These are phyloP conservation scores for Dictyostelium brefeldianum DNA, from an alignment of 78 protist species.

Conservation along the genomic window DNA sequence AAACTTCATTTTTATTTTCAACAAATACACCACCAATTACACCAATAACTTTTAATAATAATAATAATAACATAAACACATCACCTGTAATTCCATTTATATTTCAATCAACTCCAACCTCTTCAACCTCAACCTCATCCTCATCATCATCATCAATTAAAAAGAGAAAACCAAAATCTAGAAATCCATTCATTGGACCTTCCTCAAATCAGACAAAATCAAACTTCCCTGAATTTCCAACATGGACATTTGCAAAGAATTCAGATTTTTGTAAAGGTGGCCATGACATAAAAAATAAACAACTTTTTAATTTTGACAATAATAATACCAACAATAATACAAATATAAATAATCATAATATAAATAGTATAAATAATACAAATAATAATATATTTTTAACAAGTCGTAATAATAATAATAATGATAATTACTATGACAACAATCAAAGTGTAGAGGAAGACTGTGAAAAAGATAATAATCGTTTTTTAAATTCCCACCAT, in stretches of 20 bases:
- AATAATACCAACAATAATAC: neutral
- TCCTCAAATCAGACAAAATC: neutral
- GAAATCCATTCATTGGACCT: conserved; percentile 37
- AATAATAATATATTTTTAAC: neutral
- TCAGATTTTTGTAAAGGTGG: neutral
- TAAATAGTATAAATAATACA: neutral
- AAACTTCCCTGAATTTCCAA: conserved; percentile 25
- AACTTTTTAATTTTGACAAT: neutral
- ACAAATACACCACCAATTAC: neutral
- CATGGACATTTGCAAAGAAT: neutral
- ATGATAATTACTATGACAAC: neutral
- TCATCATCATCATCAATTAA: neutral
- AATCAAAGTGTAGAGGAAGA: neutral
- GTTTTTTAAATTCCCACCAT: neutral
- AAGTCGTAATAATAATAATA: neutral
- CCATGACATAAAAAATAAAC: neutral
- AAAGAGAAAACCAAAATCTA: neutral
- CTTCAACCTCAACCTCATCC: neutral
- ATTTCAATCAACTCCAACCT: neutral
- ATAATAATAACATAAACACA: no score
- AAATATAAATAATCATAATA: neutral
- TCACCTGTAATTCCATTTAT: neutral
- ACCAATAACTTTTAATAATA: neutral
- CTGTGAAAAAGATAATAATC: neutral
- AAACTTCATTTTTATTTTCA: neutral